These are phyloP conservation scores for Gelatoporia subvermispora DNA, from an alignment of 768 basidiomycete genomes.

Conservation along the genomic window DNA sequence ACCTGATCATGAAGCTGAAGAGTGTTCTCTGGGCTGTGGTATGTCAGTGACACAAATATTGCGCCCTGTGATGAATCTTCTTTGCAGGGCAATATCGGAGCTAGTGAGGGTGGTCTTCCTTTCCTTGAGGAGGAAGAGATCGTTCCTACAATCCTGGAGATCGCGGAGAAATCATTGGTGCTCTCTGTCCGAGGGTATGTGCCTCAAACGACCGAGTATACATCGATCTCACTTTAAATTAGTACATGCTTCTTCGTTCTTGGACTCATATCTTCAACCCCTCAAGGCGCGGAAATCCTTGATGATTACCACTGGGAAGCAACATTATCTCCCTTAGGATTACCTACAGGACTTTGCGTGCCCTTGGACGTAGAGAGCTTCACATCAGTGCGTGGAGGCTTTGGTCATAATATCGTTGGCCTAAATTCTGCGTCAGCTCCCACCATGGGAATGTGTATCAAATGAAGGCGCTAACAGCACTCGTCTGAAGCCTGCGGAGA, in stretches of 20 bases:
- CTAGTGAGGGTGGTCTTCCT: constrained; percentile 84
- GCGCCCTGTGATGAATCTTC: neutral
- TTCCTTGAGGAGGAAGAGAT: constrained; percentile 96
- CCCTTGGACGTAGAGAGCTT: constrained; percentile 82
- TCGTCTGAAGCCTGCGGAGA: constrained; percentile 59
- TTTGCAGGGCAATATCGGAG: constrained; percentile 85
- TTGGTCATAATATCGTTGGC: neutral
- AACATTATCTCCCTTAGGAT: constrained; percentile 77
- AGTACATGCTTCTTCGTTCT: constrained; percentile 97
- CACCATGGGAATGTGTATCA: constrained; percentile 50
- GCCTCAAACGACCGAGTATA: neutral
- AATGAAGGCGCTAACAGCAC: constrained; percentile 28
- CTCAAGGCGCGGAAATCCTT: constrained; percentile 88
- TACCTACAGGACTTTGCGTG: constrained; percentile 87
- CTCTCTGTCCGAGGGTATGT: constrained; percentile 90
- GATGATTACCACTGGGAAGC: constrained; percentile 94
- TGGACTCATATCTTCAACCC: constrained; percentile 87
- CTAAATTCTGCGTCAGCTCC: constrained; percentile 37
- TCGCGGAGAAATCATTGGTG: constrained; percentile 84
- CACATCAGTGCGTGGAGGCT: constrained; percentile 53
- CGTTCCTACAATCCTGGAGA: constrained; percentile 83
- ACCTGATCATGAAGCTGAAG: constrained; percentile 85
- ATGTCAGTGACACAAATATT: constrained; percentile 26
- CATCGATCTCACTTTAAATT: neutral
- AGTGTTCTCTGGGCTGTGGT: constrained; percentile 97